A percentile compares a stretch with the other conserved stretches of the same genome.
Conservation (phyloP, 2,329 filamentous ascomycete species). For the Fusarium verticillioides region DNA sequence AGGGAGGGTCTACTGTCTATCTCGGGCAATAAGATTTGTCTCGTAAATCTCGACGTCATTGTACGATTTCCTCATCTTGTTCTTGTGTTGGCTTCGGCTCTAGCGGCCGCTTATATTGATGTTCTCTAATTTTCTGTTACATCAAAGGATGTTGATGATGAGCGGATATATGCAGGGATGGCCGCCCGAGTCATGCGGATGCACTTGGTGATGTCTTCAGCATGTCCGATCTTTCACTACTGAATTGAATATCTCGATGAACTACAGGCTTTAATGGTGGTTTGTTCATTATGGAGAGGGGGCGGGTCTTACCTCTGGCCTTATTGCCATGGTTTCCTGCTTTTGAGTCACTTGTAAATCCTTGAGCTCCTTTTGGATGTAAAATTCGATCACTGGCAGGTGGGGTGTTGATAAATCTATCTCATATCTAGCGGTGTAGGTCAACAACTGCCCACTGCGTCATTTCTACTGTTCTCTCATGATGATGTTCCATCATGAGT, state of each 20-base stretch:
- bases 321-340: not conserved
- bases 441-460: not conserved
- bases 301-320: not conserved
- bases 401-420: slow-evolving; percentile 1
- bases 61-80: slow-evolving; percentile 5
- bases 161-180: not conserved
- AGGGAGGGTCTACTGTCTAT: slow-evolving; percentile 11
- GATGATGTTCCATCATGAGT: not conserved
- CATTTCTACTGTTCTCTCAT: not conserved
- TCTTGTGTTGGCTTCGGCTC: not conserved
- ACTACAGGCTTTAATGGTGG: not conserved
- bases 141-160: not conserved
- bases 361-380: not conserved
- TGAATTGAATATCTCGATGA: not conserved
- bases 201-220: not conserved
- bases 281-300: not conserved
- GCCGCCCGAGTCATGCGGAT: slow-evolving; percentile 25
- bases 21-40: slow-evolving; percentile 8
- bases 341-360: not conserved
- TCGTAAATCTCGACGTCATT: slow-evolving; percentile 36
- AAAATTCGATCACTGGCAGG: not conserved
- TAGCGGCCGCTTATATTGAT: not conserved
- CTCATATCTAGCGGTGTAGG: slow-evolving; percentile 5
- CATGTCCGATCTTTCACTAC: not conserved
- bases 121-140: not conserved